Conservation (phyloP, 305 asterid genomes). For the Petunia hybrid region DNA sequence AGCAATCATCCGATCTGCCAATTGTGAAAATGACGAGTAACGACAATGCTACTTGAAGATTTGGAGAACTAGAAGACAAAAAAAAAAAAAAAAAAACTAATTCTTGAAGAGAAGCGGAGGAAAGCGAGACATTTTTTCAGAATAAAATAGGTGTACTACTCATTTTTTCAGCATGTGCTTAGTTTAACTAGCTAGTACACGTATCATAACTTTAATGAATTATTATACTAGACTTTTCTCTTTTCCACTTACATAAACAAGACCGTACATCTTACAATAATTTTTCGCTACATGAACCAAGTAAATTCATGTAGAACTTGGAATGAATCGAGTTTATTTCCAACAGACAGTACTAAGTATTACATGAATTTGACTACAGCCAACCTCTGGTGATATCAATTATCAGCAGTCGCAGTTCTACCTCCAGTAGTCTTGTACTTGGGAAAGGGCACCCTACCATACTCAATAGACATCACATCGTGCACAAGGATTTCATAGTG, state of each 20-base stretch:
- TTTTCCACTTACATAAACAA: neutral
- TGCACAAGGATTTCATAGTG: slow-evolving; percentile 45
- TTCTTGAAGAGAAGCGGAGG: neutral
- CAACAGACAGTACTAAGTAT: neutral
- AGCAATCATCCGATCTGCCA: too few species aligned
- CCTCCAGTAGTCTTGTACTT: neutral
- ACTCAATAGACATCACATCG: slow-evolving; percentile 72
- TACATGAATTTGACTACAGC: neutral
- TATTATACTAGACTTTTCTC: neutral
- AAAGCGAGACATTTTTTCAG: neutral
- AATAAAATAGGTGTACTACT: neutral
- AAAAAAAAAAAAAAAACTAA: too few species aligned
- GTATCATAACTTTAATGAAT: neutral
- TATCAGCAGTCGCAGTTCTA: neutral
- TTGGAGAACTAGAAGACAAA: too few species aligned
- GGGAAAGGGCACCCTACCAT: slow-evolving; percentile 50
- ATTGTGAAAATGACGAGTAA: too few species aligned
- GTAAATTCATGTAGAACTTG: neutral
- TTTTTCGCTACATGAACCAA: neutral
- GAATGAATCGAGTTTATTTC: neutral
- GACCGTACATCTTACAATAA: neutral
- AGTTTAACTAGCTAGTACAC: neutral
- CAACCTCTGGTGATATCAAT: neutral
- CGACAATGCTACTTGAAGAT: too few species aligned
- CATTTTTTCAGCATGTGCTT: neutral